phyloP scores from a whole-genome alignment of 169 alveolate genomes.

The Blepharisma undulans region DNA sequence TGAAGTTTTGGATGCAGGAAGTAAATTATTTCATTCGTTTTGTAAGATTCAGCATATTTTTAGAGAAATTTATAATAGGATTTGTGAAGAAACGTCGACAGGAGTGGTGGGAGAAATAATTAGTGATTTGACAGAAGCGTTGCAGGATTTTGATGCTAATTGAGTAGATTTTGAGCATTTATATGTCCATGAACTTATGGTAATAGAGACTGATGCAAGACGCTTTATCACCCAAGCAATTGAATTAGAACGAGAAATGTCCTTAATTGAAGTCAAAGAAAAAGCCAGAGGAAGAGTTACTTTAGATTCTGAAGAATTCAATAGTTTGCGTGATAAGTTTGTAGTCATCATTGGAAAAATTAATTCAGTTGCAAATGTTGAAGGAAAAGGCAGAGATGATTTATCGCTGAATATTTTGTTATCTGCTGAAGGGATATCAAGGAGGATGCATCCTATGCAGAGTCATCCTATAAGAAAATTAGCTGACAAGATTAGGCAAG shows the following conservation, averaged over 20 bases:
- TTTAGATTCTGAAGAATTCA: conserved; percentile 55
- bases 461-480: conserved; percentile 64
- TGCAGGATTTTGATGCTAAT: conserved; percentile 65
- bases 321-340: conserved; percentile 48
- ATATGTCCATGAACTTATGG: conserved; percentile 78
- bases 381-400: conserved; percentile 85
- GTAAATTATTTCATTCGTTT: conserved; percentile 61
- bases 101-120: conserved; percentile 41
- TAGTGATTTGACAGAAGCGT: conserved; percentile 50
- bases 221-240: conserved; percentile 72
- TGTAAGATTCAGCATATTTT: conserved; percentile 63
- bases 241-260: conserved; percentile 65
- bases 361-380: conserved; percentile 79
- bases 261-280: conserved; percentile 67
- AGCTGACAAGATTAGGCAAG: conserved; percentile 70
- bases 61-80: conserved; percentile 55
- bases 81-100: conserved; percentile 42
- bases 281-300: conserved; percentile 66
- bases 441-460: conserved; percentile 66
- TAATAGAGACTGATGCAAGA: conserved; percentile 79
- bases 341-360: conserved; percentile 65
- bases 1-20: conserved; percentile 78
- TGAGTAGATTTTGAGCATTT: conserved; percentile 76
- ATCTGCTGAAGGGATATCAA: conserved; percentile 71
- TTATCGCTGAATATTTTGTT: conserved; percentile 64